Evolutionary conservation across 78 protist species (phyloP).

Genomic region (Neovahlkampfia damariscottae): DNA sequence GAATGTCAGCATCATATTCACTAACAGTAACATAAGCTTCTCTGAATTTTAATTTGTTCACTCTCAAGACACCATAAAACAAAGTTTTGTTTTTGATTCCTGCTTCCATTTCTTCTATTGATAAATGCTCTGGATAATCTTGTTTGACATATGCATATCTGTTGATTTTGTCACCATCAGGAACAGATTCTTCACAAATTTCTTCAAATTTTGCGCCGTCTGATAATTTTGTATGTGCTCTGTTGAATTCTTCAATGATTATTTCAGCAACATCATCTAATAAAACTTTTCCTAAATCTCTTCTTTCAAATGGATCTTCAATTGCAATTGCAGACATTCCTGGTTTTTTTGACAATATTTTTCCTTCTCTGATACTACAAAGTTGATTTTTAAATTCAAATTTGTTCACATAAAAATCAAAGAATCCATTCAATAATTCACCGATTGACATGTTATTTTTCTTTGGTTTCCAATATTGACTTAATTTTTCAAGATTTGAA

Average conservation of each 20-base stretch:
- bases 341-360: background rate
- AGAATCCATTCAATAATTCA: background rate
- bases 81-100: background rate
- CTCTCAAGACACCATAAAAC: background rate
- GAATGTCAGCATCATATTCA: background rate
- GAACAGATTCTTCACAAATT: background rate
- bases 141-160: background rate
- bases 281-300: background rate
- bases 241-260: background rate
- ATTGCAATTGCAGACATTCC: background rate
- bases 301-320: background rate
- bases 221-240: background rate
- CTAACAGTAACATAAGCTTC: constrained; percentile 2
- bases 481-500: background rate
- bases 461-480: background rate
- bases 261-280: background rate
- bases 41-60: background rate
- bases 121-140: constrained; percentile 1
- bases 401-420: background rate
- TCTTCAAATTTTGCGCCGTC: background rate
- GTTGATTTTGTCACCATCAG: background rate
- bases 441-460: constrained; percentile 1
- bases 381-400: background rate
- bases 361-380: background rate
- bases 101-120: background rate